phyloP scores from a whole-genome alignment of 306 rosid species.

The Boehmeria nivea region DNA sequence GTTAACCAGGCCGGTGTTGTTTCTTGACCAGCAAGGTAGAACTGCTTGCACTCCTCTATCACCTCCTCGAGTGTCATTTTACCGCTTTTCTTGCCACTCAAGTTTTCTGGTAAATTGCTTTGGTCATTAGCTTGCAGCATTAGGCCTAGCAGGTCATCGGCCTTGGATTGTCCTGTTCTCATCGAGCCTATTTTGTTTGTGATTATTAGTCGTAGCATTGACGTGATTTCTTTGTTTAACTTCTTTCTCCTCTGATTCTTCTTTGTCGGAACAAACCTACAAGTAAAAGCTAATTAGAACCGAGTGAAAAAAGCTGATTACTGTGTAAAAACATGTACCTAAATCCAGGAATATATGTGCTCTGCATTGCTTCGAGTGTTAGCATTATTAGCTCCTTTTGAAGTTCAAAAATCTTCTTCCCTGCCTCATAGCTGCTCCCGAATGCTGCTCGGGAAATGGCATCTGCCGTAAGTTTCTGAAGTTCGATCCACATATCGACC shows the following conservation, averaged over 20 bases:
- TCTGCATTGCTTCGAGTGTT: not conserved
- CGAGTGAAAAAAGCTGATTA: not conserved
- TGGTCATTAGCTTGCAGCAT: not conserved
- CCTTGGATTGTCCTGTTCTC: not conserved
- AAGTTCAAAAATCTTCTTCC: slow-evolving; percentile 29
- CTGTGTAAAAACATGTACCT: slow-evolving; percentile 15
- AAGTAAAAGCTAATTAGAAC: not conserved
- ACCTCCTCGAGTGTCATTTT: slow-evolving; percentile 42
- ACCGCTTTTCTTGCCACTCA: slow-evolving; percentile 5
- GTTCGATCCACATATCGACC: slow-evolving; percentile 31
- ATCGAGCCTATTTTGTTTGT: not conserved
- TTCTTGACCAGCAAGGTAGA: slow-evolving; percentile 50
- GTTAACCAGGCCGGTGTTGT: slow-evolving; percentile 31
- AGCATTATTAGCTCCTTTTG: slow-evolving; percentile 14
- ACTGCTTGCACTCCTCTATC: slow-evolving; percentile 42
- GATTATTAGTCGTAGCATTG: not conserved
- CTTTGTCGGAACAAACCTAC: slow-evolving; percentile 33
- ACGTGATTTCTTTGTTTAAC: slow-evolving; percentile 14
- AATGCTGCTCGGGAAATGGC: slow-evolving; percentile 41
- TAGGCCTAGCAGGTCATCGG: slow-evolving; percentile 27
- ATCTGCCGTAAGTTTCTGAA: slow-evolving; percentile 21
- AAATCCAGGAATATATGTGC: slow-evolving; percentile 33
- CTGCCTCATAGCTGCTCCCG: slow-evolving; percentile 41
- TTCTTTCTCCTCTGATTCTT: slow-evolving; percentile 25
- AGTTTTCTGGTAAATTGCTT: slow-evolving; percentile 15